Evolutionary conservation across 169 alveolate genomes (phyloP).

Genomic region (Cryptosporidium bovis): DNA sequence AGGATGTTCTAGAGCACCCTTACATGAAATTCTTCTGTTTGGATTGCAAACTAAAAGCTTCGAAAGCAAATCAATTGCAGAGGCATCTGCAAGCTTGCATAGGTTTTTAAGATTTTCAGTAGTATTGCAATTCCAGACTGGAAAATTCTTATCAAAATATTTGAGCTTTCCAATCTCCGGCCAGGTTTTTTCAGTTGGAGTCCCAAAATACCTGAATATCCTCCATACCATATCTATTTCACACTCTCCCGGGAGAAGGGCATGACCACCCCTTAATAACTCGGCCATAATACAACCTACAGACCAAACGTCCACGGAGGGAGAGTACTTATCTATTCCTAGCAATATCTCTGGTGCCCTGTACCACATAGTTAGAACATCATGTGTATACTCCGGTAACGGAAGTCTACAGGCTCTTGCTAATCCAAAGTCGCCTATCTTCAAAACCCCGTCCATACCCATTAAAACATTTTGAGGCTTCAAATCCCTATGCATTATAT

Average conservation of each 20-base stretch:
- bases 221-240: slow-evolving; percentile 88
- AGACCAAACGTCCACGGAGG: slow-evolving; percentile 91
- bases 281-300: slow-evolving; percentile 89
- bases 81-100: slow-evolving; percentile 66
- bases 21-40: slow-evolving; percentile 75
- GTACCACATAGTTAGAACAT: slow-evolving; percentile 89
- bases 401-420: slow-evolving; percentile 89
- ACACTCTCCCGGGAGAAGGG: slow-evolving; percentile 87
- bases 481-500: slow-evolving; percentile 89
- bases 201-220: slow-evolving; percentile 86
- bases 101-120: slow-evolving; percentile 43
- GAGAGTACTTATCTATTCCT: slow-evolving; percentile 87
- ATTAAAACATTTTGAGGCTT: slow-evolving; percentile 88
- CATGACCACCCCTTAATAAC: slow-evolving; percentile 83
- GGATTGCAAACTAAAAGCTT: slow-evolving; percentile 76
- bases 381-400: slow-evolving; percentile 88
- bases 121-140: slow-evolving; percentile 61
- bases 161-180: slow-evolving; percentile 77
- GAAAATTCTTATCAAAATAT: slow-evolving; percentile 64
- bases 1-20: slow-evolving; percentile 76
- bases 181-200: slow-evolving; percentile 89
- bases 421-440: slow-evolving; percentile 89
- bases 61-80: slow-evolving; percentile 74
- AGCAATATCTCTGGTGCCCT: slow-evolving; percentile 91
- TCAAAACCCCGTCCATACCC: slow-evolving; percentile 83